These are phyloP conservation scores for Aspergillus bertholletiae DNA, from an alignment of 495 filamentous ascomycete species.

Conservation along the genomic window DNA sequence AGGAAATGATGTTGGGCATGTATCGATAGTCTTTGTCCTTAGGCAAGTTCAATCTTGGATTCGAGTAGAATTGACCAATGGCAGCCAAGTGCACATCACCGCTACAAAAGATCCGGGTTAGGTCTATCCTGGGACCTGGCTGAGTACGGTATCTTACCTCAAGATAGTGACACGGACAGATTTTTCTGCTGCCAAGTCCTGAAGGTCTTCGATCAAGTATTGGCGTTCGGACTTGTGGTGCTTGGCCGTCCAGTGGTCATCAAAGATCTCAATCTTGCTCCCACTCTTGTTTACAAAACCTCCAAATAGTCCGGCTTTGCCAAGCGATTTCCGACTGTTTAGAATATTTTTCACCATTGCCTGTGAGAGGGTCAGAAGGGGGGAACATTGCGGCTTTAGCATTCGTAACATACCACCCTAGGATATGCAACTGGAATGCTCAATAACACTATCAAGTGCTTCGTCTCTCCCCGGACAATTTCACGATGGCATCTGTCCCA, in stretches of 20 bases:
- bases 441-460: constrained; percentile 83
- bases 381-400: constrained; percentile 9
- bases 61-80: constrained; percentile 91
- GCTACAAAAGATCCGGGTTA: constrained; percentile 29
- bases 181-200: constrained; percentile 85
- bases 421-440: constrained; percentile 92
- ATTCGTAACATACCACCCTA: constrained; percentile 56
- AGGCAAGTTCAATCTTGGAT: constrained; percentile 68
- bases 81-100: constrained; percentile 94
- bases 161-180: constrained; percentile 88
- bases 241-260: constrained; percentile 97
- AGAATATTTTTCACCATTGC: constrained; percentile 64
- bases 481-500: constrained; percentile 81
- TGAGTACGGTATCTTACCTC: constrained; percentile 42
- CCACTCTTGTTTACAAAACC: constrained; percentile 84
- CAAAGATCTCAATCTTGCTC: constrained; percentile 87
- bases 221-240: constrained; percentile 86
- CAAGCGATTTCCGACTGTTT: constrained; percentile 84
- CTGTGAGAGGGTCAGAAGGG: constrained; percentile 36
- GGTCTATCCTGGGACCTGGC: neutral
- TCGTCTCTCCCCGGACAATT: constrained; percentile 76
- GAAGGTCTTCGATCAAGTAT: constrained; percentile 82
- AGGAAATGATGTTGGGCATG: constrained; percentile 87
- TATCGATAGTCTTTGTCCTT: constrained; percentile 90
- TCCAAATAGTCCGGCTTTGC: constrained; percentile 76